Evolutionary conservation across 1,284 basidiomycete genomes (phyloP), one percentile per base, ranked within the genome.

Genomic region (Fomitiporia mediterranea): DNA sequence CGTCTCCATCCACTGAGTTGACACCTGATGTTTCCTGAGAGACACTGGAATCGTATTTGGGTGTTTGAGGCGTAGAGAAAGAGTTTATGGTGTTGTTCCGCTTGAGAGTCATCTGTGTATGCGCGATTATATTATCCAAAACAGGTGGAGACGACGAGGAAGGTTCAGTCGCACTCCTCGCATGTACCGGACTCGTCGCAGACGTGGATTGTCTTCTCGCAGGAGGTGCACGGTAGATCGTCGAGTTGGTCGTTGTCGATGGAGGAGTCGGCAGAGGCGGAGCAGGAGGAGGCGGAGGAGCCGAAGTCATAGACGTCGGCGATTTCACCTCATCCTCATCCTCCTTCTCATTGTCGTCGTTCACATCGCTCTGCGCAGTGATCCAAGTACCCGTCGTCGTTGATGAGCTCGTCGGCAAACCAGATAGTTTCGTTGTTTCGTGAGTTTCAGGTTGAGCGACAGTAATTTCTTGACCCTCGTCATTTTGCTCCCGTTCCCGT

Each of bases 201-300:
- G 53, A 43, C 11, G 40, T 53, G 28, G 43, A 48, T 38, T 32
- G 53, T 11, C 35, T n/a, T 6, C 37, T 43, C 30, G 21, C 23
- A n/a, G n/a, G 53, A 32, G 32, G 42, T n/a, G 13, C 11, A 13
- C 25, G 34, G 15, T 53, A n/a, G 38, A 43, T 27, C 35, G 25
- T n/a, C n/a, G 7, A 17, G 17, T n/a, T 19, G 28, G 32, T 9
- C 4, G 48, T 28, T 23, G 43, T n/a, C 37, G 44, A 47, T 19
- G 53, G 44, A n/a, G 53, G 37, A 19, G 25, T 21, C 17, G 47
- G 34, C 21, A 39, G 37, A 4, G 50, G 23, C 4, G 49, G 19
- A 4, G 28, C 28, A 1, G 55, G 55, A 9, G 50, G 39, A 25
- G 49, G 39, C n/a, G 28, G 38, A 3, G 55, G 55, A 11, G 55